Evolutionary conservation across 495 filamentous ascomycete genomes (phyloP), one percentile per base, ranked within the genome.

Genomic region (Pseudotulostoma volvatum): DNA sequence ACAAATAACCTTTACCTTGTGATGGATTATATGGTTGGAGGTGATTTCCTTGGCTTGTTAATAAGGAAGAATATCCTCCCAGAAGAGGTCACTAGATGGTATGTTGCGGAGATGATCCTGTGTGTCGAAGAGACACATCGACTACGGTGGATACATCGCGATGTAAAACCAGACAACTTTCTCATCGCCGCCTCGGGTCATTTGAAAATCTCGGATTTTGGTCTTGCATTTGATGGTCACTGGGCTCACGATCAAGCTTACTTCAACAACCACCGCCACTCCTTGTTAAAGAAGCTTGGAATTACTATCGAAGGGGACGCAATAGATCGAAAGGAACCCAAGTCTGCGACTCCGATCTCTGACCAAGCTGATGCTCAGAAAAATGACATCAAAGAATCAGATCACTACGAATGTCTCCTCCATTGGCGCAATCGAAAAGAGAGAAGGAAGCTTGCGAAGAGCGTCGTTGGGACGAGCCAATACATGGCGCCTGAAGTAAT

Each of bases 401-500:
- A 40, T 5, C 44, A 46, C n/a, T 41, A 52, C 11, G 76, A 78
- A 47, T 56, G 63, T 31, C 57, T 93, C 34, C 57, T 93, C 16
- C 72, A 74, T 42, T 88, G 81, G 78, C 73, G 85, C 19, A 80
- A 94, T 52, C 73, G 73, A 4, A 74, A 70, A 32, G 74, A 84
- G 8, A 80, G 73, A 46, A 71, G 86, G 25, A 70, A 70, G 31
- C 66, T 84, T 33, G 87, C 88, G 7, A 70, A 74, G 38, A 92
- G 83, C 44, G 74, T 93, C n/a, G 84, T 96, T 25, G 88, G 88
- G 2, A 96, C 88, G 1, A 93, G 84, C 52, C 88, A 94, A 56
- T 96, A 94, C 57, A 93, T 93, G 88, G 88, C 88, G 1, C 88
- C 88, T 2, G 88, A 94, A 58, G 81, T 96, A 19, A 76, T 94